phyloP scores from a whole-genome alignment of 768 basidiomycete genomes.

The Pleurotus platypus region DNA sequence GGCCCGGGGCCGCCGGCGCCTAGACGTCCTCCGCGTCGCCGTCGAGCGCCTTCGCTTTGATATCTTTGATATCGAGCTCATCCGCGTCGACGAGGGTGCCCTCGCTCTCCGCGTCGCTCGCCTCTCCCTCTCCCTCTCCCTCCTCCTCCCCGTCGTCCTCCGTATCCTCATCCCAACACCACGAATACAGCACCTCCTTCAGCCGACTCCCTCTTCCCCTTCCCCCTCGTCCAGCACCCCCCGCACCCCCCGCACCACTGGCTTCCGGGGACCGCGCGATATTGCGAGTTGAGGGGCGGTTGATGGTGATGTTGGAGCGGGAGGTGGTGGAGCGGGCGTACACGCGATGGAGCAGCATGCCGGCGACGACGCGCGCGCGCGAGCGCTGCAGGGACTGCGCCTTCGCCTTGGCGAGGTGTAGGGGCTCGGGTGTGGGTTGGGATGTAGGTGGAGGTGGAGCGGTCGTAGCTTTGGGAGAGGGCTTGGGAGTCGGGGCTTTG shows the following conservation, averaged over 20 bases:
- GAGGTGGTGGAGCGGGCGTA: neutral
- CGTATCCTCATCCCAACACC: neutral
- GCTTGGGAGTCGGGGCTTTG: neutral
- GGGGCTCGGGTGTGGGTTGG: too few species aligned
- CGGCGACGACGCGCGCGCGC: neutral
- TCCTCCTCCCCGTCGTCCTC: neutral
- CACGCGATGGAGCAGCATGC: slow-evolving; percentile 1
- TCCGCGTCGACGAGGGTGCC: too few species aligned
- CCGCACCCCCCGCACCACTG: neutral
- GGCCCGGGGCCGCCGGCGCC: too few species aligned
- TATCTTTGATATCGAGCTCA: too few species aligned
- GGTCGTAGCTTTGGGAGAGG: neutral
- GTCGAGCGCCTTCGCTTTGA: too few species aligned
- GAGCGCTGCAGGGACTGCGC: neutral
- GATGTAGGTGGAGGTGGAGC: neutral
- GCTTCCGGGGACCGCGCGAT: neutral
- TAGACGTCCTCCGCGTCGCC: too few species aligned
- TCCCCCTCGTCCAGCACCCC: too few species aligned
- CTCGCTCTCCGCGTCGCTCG: neutral
- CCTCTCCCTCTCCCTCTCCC: neutral
- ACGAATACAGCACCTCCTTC: neutral
- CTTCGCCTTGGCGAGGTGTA: neutral
- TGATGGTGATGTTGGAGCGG: neutral
- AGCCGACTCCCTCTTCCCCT: neutral
- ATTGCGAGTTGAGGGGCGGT: too few species aligned